These are phyloP conservation scores for Aspergillus neotritici DNA, from an alignment of 2,329 filamentous ascomycete species.

Conservation along the genomic window DNA sequence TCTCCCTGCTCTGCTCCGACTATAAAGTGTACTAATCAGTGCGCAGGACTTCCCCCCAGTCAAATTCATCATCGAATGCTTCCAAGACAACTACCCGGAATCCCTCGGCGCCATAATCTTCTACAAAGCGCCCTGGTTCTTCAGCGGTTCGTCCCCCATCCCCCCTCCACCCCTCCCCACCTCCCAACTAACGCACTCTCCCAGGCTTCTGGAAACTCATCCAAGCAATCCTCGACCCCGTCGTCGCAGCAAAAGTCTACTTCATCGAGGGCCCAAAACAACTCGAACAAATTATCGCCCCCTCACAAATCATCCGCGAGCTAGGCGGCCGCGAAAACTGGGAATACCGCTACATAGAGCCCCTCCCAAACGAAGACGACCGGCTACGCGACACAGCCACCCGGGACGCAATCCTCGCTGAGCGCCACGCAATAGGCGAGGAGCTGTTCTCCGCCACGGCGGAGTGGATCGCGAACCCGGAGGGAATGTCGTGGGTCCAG, in stretches of 20 bases:
- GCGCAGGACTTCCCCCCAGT: conserved; percentile 76
- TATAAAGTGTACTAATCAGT: neutral
- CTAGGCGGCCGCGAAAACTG: conserved; percentile 79
- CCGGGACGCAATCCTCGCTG: conserved; percentile 56
- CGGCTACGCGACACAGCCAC: conserved; percentile 60
- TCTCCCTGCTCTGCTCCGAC: no score
- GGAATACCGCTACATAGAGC: conserved; percentile 77
- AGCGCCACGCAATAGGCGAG: conserved; percentile 58
- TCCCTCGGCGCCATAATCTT: conserved; percentile 79
- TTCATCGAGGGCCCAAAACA: conserved; percentile 77
- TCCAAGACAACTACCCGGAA: conserved; percentile 95
- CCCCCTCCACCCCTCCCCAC: neutral
- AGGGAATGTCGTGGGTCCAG: conserved; percentile 23
- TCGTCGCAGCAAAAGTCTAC: conserved; percentile 84
- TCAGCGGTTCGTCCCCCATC: conserved; percentile 59
- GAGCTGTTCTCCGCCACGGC: conserved; percentile 69
- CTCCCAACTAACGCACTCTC: neutral
- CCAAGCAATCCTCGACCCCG: conserved; percentile 87
- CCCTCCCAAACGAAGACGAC: conserved; percentile 65
- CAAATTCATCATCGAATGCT: conserved; percentile 97
- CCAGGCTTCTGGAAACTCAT: conserved; percentile 88
- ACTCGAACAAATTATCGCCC: conserved; percentile 65
- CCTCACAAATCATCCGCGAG: conserved; percentile 65
- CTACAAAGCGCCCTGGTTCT: conserved; percentile 87
- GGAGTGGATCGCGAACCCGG: conserved; percentile 60